Conservation (phyloP, 805 yeast genomes). For the Candida nanaspora region DNA sequence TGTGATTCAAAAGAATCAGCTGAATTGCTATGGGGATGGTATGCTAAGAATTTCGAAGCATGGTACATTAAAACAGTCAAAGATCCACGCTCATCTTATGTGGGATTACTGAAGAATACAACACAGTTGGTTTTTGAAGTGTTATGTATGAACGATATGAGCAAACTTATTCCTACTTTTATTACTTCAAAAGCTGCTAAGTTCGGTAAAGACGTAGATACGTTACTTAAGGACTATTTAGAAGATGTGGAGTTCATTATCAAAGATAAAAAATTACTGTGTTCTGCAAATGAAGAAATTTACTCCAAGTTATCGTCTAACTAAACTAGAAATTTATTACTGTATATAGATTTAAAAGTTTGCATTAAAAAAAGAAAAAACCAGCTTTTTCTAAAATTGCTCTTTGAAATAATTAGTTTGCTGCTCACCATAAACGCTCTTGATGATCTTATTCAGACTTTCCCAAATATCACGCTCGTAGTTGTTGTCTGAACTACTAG, state of each 20-base stretch:
- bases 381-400: conserved; percentile 5
- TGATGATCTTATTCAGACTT: conserved; percentile 46
- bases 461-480: conserved; percentile 23
- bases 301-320: too few relatives aligned
- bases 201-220: too few relatives aligned
- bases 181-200: neutral
- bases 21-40: conserved; percentile 50
- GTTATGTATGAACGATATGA: conserved; percentile 11
- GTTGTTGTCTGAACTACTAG: too few relatives aligned
- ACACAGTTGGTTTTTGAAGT: conserved; percentile 32
- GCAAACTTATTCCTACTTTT: conserved; percentile 13
- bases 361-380: neutral
- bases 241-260: neutral
- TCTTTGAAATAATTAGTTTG: conserved; percentile 16
- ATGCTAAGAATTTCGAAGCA: conserved; percentile 38
- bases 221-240: neutral
- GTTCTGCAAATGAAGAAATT: neutral
- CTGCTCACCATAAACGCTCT: conserved; percentile 39
- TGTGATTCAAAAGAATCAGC: too few relatives aligned
- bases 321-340: too few relatives aligned
- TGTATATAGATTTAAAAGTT: neutral
- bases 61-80: conserved; percentile 45
- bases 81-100: conserved; percentile 34
- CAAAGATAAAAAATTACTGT: neutral
- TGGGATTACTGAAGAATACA: conserved; percentile 39